Evolutionary conservation across 352 stramenopile genomes (phyloP).

Genomic region (Phytophthora uliginosa): DNA sequence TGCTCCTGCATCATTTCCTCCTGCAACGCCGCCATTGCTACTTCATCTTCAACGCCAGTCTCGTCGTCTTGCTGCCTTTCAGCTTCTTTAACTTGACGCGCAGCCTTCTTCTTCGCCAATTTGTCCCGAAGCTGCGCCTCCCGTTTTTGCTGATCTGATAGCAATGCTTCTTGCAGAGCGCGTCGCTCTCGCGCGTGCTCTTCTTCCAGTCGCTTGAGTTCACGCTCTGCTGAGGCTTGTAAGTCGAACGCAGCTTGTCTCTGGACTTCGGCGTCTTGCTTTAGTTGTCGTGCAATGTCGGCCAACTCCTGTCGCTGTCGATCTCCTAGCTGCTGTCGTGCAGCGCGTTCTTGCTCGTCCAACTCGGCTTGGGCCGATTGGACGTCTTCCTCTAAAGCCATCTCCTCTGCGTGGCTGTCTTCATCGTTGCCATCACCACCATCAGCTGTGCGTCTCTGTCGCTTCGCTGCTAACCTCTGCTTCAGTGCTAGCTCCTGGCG

Average conservation of each 20-base stretch:
- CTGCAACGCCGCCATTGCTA: slow-evolving; percentile 36
- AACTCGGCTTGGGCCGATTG: slow-evolving; percentile 26
- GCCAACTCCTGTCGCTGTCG: slow-evolving; percentile 42
- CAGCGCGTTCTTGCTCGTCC: slow-evolving; percentile 27
- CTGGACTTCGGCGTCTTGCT: slow-evolving; percentile 34
- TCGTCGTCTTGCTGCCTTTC: slow-evolving; percentile 41
- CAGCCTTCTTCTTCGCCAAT: slow-evolving; percentile 47
- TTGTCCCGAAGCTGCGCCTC: slow-evolving; percentile 58
- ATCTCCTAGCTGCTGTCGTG: slow-evolving; percentile 28
- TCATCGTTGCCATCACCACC: neutral
- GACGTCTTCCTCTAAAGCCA: slow-evolving; percentile 12
- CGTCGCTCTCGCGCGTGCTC: slow-evolving; percentile 57
- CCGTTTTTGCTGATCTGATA: slow-evolving; percentile 48
- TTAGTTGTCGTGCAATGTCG: slow-evolving; percentile 34
- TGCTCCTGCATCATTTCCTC: slow-evolving; percentile 39
- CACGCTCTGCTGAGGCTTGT: slow-evolving; percentile 37
- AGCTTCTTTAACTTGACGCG: slow-evolving; percentile 21
- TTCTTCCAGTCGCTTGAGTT: slow-evolving; percentile 54
- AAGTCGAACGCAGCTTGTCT: slow-evolving; percentile 28
- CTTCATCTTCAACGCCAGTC: slow-evolving; percentile 29
- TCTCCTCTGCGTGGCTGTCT: neutral
- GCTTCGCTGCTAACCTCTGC: slow-evolving; percentile 47
- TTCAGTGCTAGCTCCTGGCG: slow-evolving; percentile 55
- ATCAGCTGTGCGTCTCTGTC: slow-evolving; percentile 16
- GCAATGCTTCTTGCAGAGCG: slow-evolving; percentile 37